Base-by-base conservation (phyloP, 257 asterid genomes). In the Fraxinus pennsylvanica region DNA sequence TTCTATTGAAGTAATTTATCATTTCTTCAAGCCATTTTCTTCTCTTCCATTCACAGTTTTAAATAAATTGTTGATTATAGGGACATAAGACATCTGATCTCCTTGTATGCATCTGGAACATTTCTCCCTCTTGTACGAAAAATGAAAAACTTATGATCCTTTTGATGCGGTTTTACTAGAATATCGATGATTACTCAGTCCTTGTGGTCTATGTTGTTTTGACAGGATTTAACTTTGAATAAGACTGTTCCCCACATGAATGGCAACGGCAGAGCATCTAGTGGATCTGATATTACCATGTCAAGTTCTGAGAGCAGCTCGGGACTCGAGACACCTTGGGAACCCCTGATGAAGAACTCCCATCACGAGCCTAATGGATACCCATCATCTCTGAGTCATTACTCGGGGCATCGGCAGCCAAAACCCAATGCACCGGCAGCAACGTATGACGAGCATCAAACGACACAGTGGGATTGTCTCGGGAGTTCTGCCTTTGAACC, bases 281-380 rank as follows among this genome's bases (percentile, higher is more conserved):
- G 95, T 79, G 97, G 93, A 81, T 95, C 98, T 54, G 99, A 95
- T 79, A 78, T 89, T 79, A 95, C 99, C 14, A 68, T 89, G 80
- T 91, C 94, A 15, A 93, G 99, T 85, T 93, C 92, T 0, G 97
- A 87, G 9, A 88, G 97, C 81, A 89, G 96, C 84, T 88, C 88
- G 8, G 96, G 96, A 57, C 91, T 87, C 32, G 96, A 89, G 68
- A 78, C 86, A 9, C 96, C 96, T 27, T 86, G 88, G 85, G 92
- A 88, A 72, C 75, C 90, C 38, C 88, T 79, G 83, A 39, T 82
- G 74, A 88, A 88, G 85, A 82, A 81, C 76, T 81, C 68, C 32
- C 85, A 73, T 72, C 85, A 78, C 1, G 89, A 82, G 36, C 75
- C 83, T 32, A 68, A 39, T 21, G 84, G 79, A 72, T 81, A 83